Base-by-base conservation (phyloP, 345 rosid species). In the Ceriops decandra region DNA sequence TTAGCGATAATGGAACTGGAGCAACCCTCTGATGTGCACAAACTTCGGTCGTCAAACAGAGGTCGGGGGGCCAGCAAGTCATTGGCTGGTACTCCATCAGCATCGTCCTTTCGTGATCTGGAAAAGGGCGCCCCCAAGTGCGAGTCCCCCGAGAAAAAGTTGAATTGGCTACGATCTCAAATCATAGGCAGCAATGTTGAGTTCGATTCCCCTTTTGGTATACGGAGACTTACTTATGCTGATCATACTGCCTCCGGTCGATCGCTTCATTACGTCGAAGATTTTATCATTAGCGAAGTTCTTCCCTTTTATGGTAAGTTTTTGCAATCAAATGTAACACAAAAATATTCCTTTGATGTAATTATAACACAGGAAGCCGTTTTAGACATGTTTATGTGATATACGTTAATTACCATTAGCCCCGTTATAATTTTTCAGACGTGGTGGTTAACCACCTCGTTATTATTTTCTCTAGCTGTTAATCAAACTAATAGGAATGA, bases 191-290 rank as follows among this genome's bases (percentile, higher is more conserved):
- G 68, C 0, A 73, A 75, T 9, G 63, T 66, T 0, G 78, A 81
- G 52, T 84, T 86, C 13, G 78, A 78, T 49, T 74, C 93, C 11
- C 88, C 90, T 0, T 86, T 88, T 30, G 90, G 93, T 1, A 77
- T 47, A 57, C 67, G 87, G 30, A 69, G 62, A 54, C 69, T 88
- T 10, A 80, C 81, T 0, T 88, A 88, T 28, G 88, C 85, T 1
- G 93, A 88, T 62, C 87, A 84, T 30, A 86, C 90, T 9, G 90
- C 92, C 66, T 82, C 92, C 0, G 88, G 84, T 28, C 74, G 85
- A 5, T 80, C 80, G 28, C 78, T 88, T 67, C 83, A 30, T 17
- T 86, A 81, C 27, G 69, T 84, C n/a, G 93, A 86, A 69, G 73
- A 78, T 53, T 86, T 77, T 60, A 83, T 86, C 76, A 6, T 63